Evolutionary conservation across 2,329 filamentous ascomycete species (phyloP), one percentile per base, ranked within the genome.

Genomic region (Clonostachys chloroleuca): DNA sequence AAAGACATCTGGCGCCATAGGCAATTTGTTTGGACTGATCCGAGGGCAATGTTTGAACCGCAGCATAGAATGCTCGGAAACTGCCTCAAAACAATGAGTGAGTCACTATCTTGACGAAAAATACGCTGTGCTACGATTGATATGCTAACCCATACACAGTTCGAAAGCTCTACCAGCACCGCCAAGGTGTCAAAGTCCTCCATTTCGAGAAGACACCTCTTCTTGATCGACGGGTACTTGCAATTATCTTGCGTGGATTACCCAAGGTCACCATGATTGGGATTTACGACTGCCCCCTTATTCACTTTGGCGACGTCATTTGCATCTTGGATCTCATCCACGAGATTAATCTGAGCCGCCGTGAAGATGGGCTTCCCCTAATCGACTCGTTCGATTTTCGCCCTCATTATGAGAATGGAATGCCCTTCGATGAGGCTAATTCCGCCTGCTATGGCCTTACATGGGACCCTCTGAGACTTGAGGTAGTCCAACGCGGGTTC

Each of bases 261-360:
- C 63, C 60, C 0, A 46, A 60, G 2, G 51, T 68, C 9, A 56
- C 52, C 5, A 63, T 61, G 56, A 2, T 69, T 13, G 65, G 67
- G 3, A 53, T 69, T 3, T 69, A 69, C 46, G 57, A 65, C 43
- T 69, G 67, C 24, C 64, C 64, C 0, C 48, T 68, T 2, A 51
- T 69, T 5, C 61, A 68, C 30, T 56, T 66, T n/a, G 66, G 63
- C 10, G 66, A 69, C 18, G 46, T 66, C 0, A 44, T 65, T 2
- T 56, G 52, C 12, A 46, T 69, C 0, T 51, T 69, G 2, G 65
- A 69, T 44, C 48, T 68, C 3, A 65, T 69, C 17, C 46, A 61
- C 34, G 64, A 69, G 40, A 51, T 69, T 40, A 69, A 69, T 40
- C 7, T 35, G 12, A 40, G 52, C 4, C 58, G 66, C 1, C 46